phyloP scores from a whole-genome alignment of 139 green algal species.

The Limnomonas spitsbergensis region DNA sequence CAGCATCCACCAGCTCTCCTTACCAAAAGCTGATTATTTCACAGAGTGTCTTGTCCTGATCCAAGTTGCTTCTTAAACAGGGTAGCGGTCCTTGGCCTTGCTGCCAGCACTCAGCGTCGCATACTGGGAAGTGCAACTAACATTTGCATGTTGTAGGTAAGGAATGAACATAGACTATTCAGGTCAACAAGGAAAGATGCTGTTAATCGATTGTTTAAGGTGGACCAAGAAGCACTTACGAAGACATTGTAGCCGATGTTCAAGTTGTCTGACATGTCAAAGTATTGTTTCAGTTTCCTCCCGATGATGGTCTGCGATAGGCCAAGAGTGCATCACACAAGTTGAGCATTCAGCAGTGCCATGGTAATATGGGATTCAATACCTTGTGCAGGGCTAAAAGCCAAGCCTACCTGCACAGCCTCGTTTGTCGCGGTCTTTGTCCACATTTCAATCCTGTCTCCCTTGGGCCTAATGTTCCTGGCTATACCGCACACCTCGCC shows the following conservation, averaged over 20 bases:
- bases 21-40: no score
- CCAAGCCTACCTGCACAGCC: constrained; percentile 66
- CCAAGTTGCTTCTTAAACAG: constrained; percentile 69
- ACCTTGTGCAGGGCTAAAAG: not conserved
- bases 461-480: constrained; percentile 81
- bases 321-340: constrained; percentile 6
- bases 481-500: constrained; percentile 95
- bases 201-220: no score
- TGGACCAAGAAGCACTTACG: no score
- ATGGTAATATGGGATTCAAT: no score
- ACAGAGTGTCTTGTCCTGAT: no score
- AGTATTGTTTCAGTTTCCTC: constrained; percentile 86
- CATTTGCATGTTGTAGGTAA: constrained; percentile 4
- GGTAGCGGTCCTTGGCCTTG: constrained; percentile 86
- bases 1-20: no score
- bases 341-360: no score
- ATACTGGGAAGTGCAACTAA: constrained; percentile 35
- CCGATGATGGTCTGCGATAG: constrained; percentile 68
- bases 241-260: constrained; percentile 89
- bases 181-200: no score
- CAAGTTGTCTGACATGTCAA: constrained; percentile 71
- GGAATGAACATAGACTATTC: no score
- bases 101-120: constrained; percentile 73
- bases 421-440: constrained; percentile 88
- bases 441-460: constrained; percentile 90